Base-by-base conservation (phyloP, 805 yeast species). In the Yarrowia deformans region DNA sequence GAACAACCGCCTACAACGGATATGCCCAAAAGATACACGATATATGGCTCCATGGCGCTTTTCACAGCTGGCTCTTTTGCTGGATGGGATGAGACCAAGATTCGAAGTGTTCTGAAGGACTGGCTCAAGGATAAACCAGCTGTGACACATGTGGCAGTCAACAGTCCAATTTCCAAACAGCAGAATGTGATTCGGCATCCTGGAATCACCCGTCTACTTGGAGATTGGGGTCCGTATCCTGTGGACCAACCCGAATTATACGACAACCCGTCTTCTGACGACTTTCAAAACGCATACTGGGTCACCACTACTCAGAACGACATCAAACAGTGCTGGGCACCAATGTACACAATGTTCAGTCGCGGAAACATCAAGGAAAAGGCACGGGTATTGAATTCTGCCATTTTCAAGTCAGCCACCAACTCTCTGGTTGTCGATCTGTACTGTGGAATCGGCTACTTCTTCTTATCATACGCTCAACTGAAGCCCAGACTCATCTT, bases 371-470 rank as follows among this genome's bases (percentile, higher is more conserved):
- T 92, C 73, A 89, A 89, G 72, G 97, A 91, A 74, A 91, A 91
- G 76, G 83, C 86, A 14, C 77, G 97, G 23, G 82, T 91, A 0
- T 75, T 90, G 49, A 76, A 76, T 0, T 48, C 55, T 3, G 16
- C 19, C 39, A 19, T 37, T 7, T 63, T 63, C 46, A 34, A 50
- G 35, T 10, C 64, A 0, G 70, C 72, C 0, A 70, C 87, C 0
- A 81, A 77, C 13, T 79, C 81, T 0, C 82, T 80, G 29, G 85
- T 89, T 0, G 81, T 90, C 3, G 97, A 91, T 75, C 74, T 92
- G 52, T 91, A 91, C 76, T 87, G 90, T 39, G 97, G 97, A 0
- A 92, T 91, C 61, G 97, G 97, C 3, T 91, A 91, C 77, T 91
- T 91, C 76, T 84, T 93, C 8, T 78, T 92, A 34, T 82, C 90